Conservation (phyloP, 2,329 filamentous ascomycete species). For the Pseudogymnoascus sp. region DNA sequence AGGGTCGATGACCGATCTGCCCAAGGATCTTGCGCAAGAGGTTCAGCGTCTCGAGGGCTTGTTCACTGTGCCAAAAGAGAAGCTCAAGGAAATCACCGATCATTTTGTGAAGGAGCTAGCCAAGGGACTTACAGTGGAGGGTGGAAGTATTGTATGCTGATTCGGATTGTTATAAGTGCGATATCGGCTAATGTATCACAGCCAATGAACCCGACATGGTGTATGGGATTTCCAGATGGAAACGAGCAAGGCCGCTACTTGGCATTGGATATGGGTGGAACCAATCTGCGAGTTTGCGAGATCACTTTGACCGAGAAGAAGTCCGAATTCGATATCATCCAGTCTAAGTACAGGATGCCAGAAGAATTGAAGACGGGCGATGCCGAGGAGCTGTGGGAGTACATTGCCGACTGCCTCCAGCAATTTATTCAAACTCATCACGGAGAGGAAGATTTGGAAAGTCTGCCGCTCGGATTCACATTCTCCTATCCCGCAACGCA, state of each 20-base stretch:
- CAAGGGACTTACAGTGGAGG: slow-evolving; percentile 80
- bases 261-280: slow-evolving; percentile 92
- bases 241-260: slow-evolving; percentile 81
- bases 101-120: slow-evolving; percentile 85
- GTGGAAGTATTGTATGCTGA: slow-evolving; percentile 77
- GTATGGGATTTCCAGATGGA: slow-evolving; percentile 81
- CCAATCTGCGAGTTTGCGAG: slow-evolving; percentile 90
- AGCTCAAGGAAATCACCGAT: slow-evolving; percentile 81
- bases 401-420: slow-evolving; percentile 85
- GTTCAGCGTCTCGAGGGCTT: slow-evolving; percentile 77
- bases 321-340: slow-evolving; percentile 88
- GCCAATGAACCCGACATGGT: slow-evolving; percentile 98
- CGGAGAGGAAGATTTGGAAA: slow-evolving; percentile 54
- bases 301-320: slow-evolving; percentile 81
- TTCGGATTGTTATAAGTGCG: neutral
- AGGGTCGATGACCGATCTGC: slow-evolving; percentile 90
- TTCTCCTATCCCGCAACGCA: slow-evolving; percentile 95
- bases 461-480: slow-evolving; percentile 81
- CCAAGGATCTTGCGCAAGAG: slow-evolving; percentile 72
- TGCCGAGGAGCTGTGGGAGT: slow-evolving; percentile 85
- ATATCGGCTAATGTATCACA: slow-evolving; percentile 33
- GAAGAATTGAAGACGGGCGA: slow-evolving; percentile 83
- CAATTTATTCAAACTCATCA: slow-evolving; percentile 87
- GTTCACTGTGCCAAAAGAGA: slow-evolving; percentile 70
- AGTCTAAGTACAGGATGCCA: slow-evolving; percentile 93